These are phyloP conservation scores for Pestalotiopsis fici DNA, from an alignment of 2,329 filamentous ascomycete genomes.

Conservation along the genomic window DNA sequence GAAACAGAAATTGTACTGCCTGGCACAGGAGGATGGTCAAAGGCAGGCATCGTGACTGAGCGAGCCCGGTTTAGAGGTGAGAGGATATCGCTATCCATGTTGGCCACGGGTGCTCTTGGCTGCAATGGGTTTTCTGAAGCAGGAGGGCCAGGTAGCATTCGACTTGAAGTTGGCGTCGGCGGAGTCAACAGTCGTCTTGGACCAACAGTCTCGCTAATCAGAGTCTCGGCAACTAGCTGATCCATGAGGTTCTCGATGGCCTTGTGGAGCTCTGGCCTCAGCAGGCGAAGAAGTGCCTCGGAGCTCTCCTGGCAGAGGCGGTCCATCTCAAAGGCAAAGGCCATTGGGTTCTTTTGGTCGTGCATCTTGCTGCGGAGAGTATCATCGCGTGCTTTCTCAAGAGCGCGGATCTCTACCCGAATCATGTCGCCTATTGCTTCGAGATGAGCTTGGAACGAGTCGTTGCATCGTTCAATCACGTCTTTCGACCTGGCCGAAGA, in stretches of 20 bases:
- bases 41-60: neutral
- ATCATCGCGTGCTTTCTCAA: neutral
- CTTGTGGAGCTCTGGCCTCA: neutral
- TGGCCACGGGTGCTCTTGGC: neutral
- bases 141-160: too few species aligned
- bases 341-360: neutral
- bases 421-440: neutral
- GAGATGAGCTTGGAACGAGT: neutral
- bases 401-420: neutral
- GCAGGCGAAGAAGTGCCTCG: neutral
- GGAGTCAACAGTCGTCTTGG: neutral
- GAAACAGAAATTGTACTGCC: neutral
- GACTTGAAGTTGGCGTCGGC: neutral
- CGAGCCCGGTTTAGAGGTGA: neutral
- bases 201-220: neutral
- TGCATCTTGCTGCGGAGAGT: neutral
- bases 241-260: neutral
- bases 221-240: neutral
- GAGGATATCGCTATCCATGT: neutral
- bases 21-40: neutral
- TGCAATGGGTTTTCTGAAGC: neutral
- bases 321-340: neutral
- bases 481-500: neutral
- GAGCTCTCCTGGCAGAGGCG: neutral
- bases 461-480: neutral